Conservation (phyloP, 768 basidiomycete genomes). For the Terana coerulea region DNA sequence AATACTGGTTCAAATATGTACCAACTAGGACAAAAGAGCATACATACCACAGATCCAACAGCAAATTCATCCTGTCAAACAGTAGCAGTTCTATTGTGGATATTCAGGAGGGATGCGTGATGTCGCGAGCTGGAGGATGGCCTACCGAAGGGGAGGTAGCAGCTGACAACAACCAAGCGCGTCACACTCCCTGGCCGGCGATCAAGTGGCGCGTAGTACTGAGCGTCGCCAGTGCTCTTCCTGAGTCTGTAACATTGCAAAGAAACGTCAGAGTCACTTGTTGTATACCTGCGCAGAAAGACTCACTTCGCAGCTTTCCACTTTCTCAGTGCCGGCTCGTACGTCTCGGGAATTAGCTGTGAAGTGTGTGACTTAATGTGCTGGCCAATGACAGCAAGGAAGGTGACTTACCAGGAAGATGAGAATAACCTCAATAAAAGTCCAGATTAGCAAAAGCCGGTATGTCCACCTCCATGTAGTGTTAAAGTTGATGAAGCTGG, state of each 20-base stretch:
- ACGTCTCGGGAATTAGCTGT: slow-evolving; percentile 73
- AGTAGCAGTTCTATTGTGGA: slow-evolving; percentile 48
- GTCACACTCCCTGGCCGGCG: slow-evolving; percentile 39
- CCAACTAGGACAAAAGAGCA: slow-evolving; percentile 1
- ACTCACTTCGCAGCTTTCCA: slow-evolving; percentile 52
- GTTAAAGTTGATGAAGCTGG: slow-evolving; percentile 68
- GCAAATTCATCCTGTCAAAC: slow-evolving; percentile 72
- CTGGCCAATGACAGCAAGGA: not conserved
- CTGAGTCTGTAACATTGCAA: slow-evolving; percentile 39
- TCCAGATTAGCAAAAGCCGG: slow-evolving; percentile 68
- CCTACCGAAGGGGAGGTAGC: slow-evolving; percentile 71
- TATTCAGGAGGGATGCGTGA: not conserved
- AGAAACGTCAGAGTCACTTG: not conserved
- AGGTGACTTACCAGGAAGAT: slow-evolving; percentile 45
- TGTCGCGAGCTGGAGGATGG: slow-evolving; percentile 5
- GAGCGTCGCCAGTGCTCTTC: slow-evolving; percentile 46
- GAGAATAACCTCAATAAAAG: slow-evolving; percentile 45
- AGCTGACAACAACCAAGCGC: slow-evolving; percentile 50
- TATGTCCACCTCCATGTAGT: slow-evolving; percentile 77
- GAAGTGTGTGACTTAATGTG: not conserved
- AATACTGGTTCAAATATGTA: slow-evolving; percentile 6
- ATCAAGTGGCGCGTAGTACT: slow-evolving; percentile 62
- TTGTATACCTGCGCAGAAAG: not conserved
- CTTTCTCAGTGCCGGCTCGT: slow-evolving; percentile 54
- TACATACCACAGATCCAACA: slow-evolving; percentile 69